phyloP scores from a whole-genome alignment of 225 moss, liverwort and hornwort genomes.

The Bryum argenteum region DNA sequence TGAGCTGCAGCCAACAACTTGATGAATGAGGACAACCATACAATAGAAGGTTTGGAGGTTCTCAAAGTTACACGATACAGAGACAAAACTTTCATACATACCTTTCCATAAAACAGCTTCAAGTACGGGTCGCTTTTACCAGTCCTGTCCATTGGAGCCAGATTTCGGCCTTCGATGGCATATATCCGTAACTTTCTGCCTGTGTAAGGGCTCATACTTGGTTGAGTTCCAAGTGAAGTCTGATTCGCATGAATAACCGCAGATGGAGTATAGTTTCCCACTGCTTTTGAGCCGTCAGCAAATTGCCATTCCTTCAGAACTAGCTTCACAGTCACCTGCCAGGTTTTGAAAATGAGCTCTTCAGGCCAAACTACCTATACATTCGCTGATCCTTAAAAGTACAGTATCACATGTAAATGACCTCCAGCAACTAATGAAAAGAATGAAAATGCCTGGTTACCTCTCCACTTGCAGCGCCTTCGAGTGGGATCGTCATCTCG shows the following conservation, averaged over 20 bases:
- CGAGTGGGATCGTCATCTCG: conserved; percentile 80
- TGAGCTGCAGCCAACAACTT: conserved; percentile 49
- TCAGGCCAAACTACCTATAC: conserved; percentile 1
- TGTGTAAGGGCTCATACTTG: conserved; percentile 61
- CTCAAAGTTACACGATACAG: neutral
- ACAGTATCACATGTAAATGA: neutral
- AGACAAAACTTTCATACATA: conserved; percentile 34
- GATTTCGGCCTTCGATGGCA: conserved; percentile 86
- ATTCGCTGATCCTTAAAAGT: conserved; percentile 6
- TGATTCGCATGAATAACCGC: conserved; percentile 53
- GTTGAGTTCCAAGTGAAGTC: conserved; percentile 58
- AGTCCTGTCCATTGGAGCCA: conserved; percentile 99
- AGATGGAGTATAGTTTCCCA: conserved; percentile 72
- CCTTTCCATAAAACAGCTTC: conserved; percentile 97
- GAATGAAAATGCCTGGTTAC: conserved; percentile 34
- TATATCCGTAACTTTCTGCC: conserved; percentile 79
- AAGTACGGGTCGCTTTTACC: conserved; percentile 98
- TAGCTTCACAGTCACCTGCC: conserved; percentile 80
- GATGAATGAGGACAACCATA: neutral
- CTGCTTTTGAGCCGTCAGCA: conserved; percentile 90
- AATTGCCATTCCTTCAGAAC: conserved; percentile 95
- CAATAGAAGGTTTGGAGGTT: too few species aligned
- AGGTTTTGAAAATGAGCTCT: conserved; percentile 10
- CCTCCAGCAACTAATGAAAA: conserved; percentile 1
- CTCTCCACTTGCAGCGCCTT: conserved; percentile 77